Conservation (phyloP, 2,329 filamentous ascomycete species). For the Trichoderma pleuroti region DNA sequence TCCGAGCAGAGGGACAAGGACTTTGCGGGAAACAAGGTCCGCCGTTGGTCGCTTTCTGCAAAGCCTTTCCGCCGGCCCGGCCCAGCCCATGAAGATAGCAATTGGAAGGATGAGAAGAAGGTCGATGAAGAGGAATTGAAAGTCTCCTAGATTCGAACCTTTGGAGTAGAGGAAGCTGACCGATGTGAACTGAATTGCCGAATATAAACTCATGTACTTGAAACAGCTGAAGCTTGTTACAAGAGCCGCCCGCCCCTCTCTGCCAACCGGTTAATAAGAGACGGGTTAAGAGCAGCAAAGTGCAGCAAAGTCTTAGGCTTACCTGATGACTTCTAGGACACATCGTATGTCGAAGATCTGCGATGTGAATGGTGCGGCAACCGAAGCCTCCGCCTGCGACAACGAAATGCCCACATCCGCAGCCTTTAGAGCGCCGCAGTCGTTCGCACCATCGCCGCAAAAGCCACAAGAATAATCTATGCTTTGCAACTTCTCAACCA, state of each 20-base stretch:
- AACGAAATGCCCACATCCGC: conserved; percentile 96
- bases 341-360: conserved; percentile 95
- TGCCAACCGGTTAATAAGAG: conserved; percentile 32
- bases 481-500: conserved; percentile 94
- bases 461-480: conserved; percentile 95
- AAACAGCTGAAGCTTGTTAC: conserved; percentile 99
- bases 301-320: conserved; percentile 21
- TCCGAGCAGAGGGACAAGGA: conserved; percentile 82
- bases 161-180: conserved; percentile 95
- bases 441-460: conserved; percentile 95
- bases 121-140: conserved; percentile 97
- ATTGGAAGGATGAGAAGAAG: conserved; percentile 89
- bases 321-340: conserved; percentile 86
- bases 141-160: conserved; percentile 92
- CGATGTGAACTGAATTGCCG: conserved; percentile 96
- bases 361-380: conserved; percentile 96
- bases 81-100: conserved; percentile 99
- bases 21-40: conserved; percentile 86
- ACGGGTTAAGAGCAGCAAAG: too few relatives aligned
- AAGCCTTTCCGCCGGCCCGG: conserved; percentile 73
- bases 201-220: conserved; percentile 99
- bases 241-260: conserved; percentile 87
- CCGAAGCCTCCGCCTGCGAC: conserved; percentile 94
- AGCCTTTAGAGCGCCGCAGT: conserved; percentile 93
- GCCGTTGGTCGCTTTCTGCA: conserved; percentile 85